Evolutionary conservation across 2,329 filamentous ascomycete genomes (phyloP).

Genomic region (Xylaria sp.): DNA sequence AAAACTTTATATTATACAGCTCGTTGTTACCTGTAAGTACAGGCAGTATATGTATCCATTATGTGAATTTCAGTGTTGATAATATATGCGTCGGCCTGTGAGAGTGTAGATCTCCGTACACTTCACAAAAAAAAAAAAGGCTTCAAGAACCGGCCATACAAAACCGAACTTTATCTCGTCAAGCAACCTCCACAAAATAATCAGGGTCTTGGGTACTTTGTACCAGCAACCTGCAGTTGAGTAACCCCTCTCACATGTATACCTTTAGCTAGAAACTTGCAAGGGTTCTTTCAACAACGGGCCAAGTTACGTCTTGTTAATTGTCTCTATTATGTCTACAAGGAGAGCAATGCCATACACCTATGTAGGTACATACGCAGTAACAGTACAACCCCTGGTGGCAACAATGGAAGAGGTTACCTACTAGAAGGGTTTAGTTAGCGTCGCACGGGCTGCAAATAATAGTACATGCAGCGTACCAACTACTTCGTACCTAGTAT

Average conservation of each 20-base stretch:
- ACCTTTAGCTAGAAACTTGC: not conserved
- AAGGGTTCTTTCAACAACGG: conserved; percentile 4
- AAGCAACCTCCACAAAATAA: conserved; percentile 4
- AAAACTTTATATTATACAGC: not conserved
- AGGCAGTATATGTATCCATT: not conserved
- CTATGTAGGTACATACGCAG: not conserved
- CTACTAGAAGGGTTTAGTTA: not conserved
- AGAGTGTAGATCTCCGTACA: too few species aligned
- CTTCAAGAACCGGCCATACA: conserved; percentile 15
- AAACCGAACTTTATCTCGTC: conserved; percentile 6
- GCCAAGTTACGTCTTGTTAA: conserved; percentile 12
- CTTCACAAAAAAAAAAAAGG: not conserved
- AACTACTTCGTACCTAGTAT: too few species aligned
- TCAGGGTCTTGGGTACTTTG: conserved; percentile 4
- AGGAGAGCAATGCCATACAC: too few species aligned
- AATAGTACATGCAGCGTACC: not conserved
- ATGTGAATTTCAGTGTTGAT: conserved; percentile 6
- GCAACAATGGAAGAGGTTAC: too few species aligned
- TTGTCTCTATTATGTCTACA: not conserved
- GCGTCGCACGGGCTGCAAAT: conserved; percentile 2
- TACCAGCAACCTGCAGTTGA: not conserved
- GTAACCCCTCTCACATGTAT: not conserved
- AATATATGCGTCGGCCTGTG: too few species aligned
- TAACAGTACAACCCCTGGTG: not conserved
- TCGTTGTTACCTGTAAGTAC: not conserved